These are phyloP conservation scores for Saccharomycopsis fibuligera DNA, from an alignment of 805 yeast species.

Conservation along the genomic window DNA sequence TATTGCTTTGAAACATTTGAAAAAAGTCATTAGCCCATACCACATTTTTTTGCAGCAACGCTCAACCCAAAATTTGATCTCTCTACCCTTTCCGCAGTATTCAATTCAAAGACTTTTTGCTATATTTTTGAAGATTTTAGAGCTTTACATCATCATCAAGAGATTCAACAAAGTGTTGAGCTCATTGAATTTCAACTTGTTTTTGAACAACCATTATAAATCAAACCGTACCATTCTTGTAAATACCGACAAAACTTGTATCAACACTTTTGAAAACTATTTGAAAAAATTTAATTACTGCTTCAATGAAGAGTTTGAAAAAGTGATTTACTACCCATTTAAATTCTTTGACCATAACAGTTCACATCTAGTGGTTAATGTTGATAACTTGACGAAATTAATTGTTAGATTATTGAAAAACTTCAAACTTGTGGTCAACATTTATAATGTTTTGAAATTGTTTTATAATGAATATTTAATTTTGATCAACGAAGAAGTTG, in stretches of 20 bases:
- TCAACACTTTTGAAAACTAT: constrained; percentile 16
- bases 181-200: constrained; percentile 11
- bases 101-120: constrained; percentile 19
- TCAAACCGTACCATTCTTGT: constrained; percentile 13
- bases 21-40: constrained; percentile 17
- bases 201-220: constrained; percentile 8
- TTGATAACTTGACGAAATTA: constrained; percentile 14
- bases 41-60: constrained; percentile 10
- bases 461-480: constrained; percentile 21
- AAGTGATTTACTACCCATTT: constrained; percentile 12
- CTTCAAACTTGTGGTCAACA: constrained; percentile 20
- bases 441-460: constrained; percentile 19
- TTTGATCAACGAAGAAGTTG: constrained; percentile 21
- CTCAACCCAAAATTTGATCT: constrained; percentile 12
- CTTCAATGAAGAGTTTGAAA: constrained; percentile 17
- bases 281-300: constrained; percentile 20
- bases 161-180: constrained; percentile 16
- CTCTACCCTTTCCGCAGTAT: constrained; percentile 17
- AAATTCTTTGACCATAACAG: constrained; percentile 5
- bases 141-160: constrained; percentile 15
- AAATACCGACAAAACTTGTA: constrained; percentile 15
- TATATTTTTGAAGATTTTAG: constrained; percentile 11
- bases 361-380: background rate
- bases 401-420: constrained; percentile 13
- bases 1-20: constrained; percentile 11